phyloP scores from a whole-genome alignment of 2,329 filamentous ascomycete genomes.

The Arthroderma uncinatum region DNA sequence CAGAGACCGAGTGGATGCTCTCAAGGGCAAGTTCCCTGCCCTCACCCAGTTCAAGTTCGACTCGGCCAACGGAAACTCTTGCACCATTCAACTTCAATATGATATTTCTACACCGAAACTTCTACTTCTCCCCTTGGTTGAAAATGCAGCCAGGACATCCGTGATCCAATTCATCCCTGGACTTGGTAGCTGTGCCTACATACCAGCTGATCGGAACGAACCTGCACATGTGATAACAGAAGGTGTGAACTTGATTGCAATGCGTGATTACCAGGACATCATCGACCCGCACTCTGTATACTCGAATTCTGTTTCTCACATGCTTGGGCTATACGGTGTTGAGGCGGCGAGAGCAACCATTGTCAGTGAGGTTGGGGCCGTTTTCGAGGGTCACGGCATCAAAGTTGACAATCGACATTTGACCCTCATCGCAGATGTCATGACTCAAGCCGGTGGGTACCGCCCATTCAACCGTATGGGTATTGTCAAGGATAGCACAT shows the following conservation, averaged over 20 bases:
- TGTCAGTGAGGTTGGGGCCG: constrained; percentile 69
- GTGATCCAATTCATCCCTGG: constrained; percentile 79
- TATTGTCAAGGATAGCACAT: constrained; percentile 64
- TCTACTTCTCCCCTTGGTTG: constrained; percentile 82
- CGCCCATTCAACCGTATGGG: constrained; percentile 88
- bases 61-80: constrained; percentile 59
- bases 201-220: constrained; percentile 45
- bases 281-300: constrained; percentile 77
- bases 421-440: constrained; percentile 91
- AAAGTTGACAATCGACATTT: constrained; percentile 82
- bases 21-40: constrained; percentile 53
- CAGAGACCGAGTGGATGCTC: constrained; percentile 49
- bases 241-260: constrained; percentile 78
- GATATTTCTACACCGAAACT: constrained; percentile 73
- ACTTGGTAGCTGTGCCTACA: constrained; percentile 60
- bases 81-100: constrained; percentile 73
- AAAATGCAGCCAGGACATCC: constrained; percentile 63
- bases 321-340: constrained; percentile 78
- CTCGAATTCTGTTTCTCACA: constrained; percentile 85
- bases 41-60: constrained; percentile 73
- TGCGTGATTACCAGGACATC: constrained; percentile 76
- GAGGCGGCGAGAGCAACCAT: constrained; percentile 85
- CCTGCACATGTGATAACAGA: constrained; percentile 56
- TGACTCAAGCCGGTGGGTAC: constrained; percentile 89
- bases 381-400: constrained; percentile 88